Evolutionary conservation across 306 rosid genomes (phyloP).

Genomic region (Canavalia ensiformis): DNA sequence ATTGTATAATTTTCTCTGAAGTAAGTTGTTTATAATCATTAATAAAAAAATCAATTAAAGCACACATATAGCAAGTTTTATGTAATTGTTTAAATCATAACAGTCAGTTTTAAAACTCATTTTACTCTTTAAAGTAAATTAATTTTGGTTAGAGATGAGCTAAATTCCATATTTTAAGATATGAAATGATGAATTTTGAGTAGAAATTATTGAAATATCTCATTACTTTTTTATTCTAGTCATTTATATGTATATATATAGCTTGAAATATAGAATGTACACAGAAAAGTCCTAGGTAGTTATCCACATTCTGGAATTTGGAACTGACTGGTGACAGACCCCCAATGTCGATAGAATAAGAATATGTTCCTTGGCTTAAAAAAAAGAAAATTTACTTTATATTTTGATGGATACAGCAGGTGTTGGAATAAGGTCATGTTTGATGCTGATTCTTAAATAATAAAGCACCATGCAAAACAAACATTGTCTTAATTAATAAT

Average conservation of each 20-base stretch:
- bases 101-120: too few relatives aligned
- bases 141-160: too few relatives aligned
- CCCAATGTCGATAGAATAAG: not conserved
- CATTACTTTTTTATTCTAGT: too few relatives aligned
- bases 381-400: too few relatives aligned
- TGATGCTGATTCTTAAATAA: not conserved
- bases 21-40: too few relatives aligned
- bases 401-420: not conserved
- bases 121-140: too few relatives aligned
- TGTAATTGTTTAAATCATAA: too few relatives aligned
- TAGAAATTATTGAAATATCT: not conserved
- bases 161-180: too few relatives aligned
- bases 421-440: not conserved
- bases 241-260: not conserved
- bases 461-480: not conserved
- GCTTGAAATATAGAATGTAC: not conserved
- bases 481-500: constrained; percentile 12
- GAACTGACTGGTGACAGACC: not conserved
- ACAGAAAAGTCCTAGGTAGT: not conserved
- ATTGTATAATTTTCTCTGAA: too few relatives aligned
- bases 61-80: too few relatives aligned
- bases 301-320: not conserved
- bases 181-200: not conserved
- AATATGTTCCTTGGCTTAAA: not conserved
- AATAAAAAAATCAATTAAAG: too few relatives aligned